Evolutionary conservation across 1,139 yeast species (phyloP).

Genomic region (Suhomyces yuchorum): DNA sequence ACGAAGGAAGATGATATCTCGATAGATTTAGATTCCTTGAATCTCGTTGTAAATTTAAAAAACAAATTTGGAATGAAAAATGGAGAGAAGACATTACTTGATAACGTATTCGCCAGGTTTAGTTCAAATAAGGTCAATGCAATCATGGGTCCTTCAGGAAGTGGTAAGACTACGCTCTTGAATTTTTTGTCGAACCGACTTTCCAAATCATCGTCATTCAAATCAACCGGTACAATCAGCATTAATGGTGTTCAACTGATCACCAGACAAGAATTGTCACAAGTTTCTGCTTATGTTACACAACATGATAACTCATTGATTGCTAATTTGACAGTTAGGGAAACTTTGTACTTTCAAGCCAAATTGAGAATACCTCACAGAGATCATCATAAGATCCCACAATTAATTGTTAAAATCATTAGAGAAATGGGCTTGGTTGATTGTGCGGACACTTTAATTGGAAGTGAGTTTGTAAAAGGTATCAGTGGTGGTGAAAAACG

Average conservation of each 20-base stretch:
- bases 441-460: constrained; percentile 30
- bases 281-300: constrained; percentile 26
- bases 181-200: constrained; percentile 24
- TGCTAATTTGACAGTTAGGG: constrained; percentile 28
- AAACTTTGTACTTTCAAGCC: constrained; percentile 29
- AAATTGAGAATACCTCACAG: constrained; percentile 24
- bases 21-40: constrained; percentile 23
- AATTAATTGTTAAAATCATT: constrained; percentile 19
- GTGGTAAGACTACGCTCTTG: constrained; percentile 29
- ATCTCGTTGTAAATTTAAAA: constrained; percentile 21
- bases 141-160: constrained; percentile 33
- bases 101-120: constrained; percentile 22
- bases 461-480: constrained; percentile 24
- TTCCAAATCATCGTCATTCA: constrained; percentile 15
- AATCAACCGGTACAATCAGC: constrained; percentile 19
- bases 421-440: constrained; percentile 26
- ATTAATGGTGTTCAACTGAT: constrained; percentile 20
- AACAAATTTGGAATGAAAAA: constrained; percentile 5
- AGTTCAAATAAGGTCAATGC: constrained; percentile 24
- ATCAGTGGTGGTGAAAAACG: constrained; percentile 32
- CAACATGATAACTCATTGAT: constrained; percentile 28
- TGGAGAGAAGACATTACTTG: constrained; percentile 17
- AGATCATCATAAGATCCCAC: constrained; percentile 21
- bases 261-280: constrained; percentile 19
- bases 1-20: constrained; percentile 12